Conservation (phyloP, 1,139 yeast genomes). For the Blastobotrys persicus region DNA sequence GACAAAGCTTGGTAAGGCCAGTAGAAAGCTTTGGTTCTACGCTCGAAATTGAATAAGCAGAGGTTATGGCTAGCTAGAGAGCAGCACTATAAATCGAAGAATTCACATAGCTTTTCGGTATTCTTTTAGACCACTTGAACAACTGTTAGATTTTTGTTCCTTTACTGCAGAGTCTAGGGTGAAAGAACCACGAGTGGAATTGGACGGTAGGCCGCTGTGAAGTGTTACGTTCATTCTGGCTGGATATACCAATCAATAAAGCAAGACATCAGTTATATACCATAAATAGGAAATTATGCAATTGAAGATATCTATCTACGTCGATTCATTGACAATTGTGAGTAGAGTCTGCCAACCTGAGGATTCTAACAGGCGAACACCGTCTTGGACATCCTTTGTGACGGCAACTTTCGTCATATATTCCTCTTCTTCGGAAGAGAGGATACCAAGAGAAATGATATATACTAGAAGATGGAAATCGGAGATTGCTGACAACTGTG, state of each 20-base stretch:
- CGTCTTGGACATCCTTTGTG: conserved; percentile 39
- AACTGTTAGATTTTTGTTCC: no score
- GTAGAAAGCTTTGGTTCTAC: background rate
- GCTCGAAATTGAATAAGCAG: background rate
- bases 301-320: conserved; percentile 6
- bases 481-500: conserved; percentile 45
- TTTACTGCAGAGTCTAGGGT: no score
- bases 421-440: conserved; percentile 51
- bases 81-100: no score
- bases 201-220: background rate
- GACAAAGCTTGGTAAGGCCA: background rate
- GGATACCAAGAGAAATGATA: conserved; percentile 50
- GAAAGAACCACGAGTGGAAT: no score
- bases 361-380: conserved; percentile 55
- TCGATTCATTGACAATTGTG: conserved; percentile 45
- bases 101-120: no score
- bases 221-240: background rate
- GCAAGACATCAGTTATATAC: no score
- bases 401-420: conserved; percentile 46
- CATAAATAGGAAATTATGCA: background rate
- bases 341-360: conserved; percentile 77
- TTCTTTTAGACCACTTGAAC: no score
- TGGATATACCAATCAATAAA: no score
- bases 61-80: background rate
- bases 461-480: conserved; percentile 76